phyloP scores from a whole-genome alignment of 2,329 filamentous ascomycete species.

The Apiospora kogelbergensis region DNA sequence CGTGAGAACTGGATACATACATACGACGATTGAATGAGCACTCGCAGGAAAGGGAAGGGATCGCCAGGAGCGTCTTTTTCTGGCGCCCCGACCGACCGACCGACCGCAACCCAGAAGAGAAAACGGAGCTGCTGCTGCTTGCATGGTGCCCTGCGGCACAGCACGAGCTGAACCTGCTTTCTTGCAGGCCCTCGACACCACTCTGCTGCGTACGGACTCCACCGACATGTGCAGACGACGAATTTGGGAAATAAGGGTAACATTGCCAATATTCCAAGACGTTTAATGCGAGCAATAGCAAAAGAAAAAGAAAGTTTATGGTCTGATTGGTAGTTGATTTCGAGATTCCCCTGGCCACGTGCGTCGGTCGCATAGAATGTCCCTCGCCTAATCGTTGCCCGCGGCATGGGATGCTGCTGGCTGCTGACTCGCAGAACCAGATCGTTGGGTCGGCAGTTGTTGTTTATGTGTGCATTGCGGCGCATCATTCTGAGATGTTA shows the following conservation, averaged over 20 bases:
- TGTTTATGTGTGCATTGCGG: not conserved
- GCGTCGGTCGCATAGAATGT: too few relatives aligned
- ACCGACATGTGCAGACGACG: not conserved
- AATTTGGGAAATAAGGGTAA: not conserved
- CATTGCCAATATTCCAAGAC: not conserved
- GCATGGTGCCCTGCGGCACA: not conserved
- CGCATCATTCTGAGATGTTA: not conserved
- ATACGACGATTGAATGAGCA: not conserved
- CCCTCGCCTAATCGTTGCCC: too few relatives aligned
- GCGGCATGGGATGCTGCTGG: too few relatives aligned
- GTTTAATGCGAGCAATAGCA: not conserved
- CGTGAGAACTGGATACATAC: too few relatives aligned
- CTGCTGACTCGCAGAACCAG: too few relatives aligned
- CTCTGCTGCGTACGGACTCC: not conserved
- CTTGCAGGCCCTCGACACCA: not conserved
- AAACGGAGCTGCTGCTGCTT: not conserved
- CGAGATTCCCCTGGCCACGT: too few relatives aligned
- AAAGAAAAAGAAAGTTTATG: not conserved
- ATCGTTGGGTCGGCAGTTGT: too few relatives aligned
- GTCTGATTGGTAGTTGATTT: not conserved
- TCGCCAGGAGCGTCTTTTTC: not conserved
- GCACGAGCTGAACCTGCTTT: not conserved
- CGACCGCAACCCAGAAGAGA: too few relatives aligned
- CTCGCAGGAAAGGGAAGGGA: not conserved
- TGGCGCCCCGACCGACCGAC: not conserved